Percentiles rank a stretch among this genome's conserved stretches.
phyloP scores from a whole-genome alignment of 768 basidiomycete species.

The Termitomyces sp. region DNA sequence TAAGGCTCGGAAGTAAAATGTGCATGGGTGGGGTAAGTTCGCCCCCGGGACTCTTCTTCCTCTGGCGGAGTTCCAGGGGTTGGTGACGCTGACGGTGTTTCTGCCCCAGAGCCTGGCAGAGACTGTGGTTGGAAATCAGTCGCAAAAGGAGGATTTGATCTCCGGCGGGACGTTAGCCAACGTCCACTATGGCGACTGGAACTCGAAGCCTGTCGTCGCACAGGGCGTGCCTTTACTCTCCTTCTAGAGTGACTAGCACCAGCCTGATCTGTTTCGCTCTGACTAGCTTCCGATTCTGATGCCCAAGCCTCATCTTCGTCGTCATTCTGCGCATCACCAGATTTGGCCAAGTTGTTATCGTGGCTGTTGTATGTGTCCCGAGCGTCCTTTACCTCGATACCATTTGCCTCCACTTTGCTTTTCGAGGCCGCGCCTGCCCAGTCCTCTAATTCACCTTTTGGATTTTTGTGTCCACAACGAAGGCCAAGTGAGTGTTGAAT shows the following conservation, averaged over 20 bases:
- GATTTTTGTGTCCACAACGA: slow-evolving; percentile 7
- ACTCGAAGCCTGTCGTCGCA: slow-evolving; percentile 5
- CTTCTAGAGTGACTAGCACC: slow-evolving; percentile 1
- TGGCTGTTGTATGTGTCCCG: slow-evolving; percentile 8
- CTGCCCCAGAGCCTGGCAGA: not conserved
- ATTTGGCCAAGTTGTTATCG: slow-evolving; percentile 9
- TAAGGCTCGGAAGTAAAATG: not conserved
- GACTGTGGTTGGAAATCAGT: not conserved
- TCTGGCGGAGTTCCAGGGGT: slow-evolving; percentile 6
- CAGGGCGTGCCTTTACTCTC: slow-evolving; percentile 6
- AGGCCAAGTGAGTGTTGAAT: slow-evolving; percentile 9
- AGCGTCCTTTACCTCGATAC: slow-evolving; percentile 9
- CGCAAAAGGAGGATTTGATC: slow-evolving; percentile 4
- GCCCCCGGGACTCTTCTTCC: slow-evolving; percentile 7
- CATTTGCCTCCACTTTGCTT: slow-evolving; percentile 9
- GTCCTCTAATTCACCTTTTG: slow-evolving; percentile 3
- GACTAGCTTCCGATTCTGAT: slow-evolving; percentile 56
- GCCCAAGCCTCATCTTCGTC: slow-evolving; percentile 63
- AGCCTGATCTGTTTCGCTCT: not conserved
- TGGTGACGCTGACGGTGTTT: not conserved
- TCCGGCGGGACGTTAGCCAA: slow-evolving; percentile 10
- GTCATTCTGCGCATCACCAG: slow-evolving; percentile 19
- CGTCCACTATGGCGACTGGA: slow-evolving; percentile 6
- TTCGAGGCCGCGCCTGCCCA: slow-evolving; percentile 1
- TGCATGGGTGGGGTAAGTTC: not conserved